Base-by-base conservation (phyloP, 306 rosid genomes). In the Clitoria ternatea region DNA sequence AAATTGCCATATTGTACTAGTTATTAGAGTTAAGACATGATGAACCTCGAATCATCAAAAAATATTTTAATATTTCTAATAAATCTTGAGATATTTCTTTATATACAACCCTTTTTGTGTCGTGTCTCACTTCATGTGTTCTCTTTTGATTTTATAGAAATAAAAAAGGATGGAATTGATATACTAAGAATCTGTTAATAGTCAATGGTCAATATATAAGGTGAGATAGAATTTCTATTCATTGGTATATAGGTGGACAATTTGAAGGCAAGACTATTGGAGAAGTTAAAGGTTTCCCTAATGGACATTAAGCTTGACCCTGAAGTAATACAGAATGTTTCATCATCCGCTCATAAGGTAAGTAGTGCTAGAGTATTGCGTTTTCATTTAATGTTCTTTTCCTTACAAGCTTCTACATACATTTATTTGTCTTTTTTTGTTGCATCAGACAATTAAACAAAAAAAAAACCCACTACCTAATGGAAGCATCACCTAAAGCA, bases 221-320 rank as follows among this genome's bases (percentile, higher is more conserved):
- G n/a, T n/a, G n/a, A n/a, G 79, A 64, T 47, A 45, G 49, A 40
- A 62, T 43, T 37, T 57, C 59, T 20, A 67, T 57, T 6, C 71
- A 18, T 80, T 79, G 79, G 73, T 77, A n/a, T n/a, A n/a, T n/a
- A 93, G 97, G 95, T 89, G 75, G 92, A 90, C 26, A 84, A 80
- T 77, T 79, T 90, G 78, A 90, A 87, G 77, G 87, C 67, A 73
- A 90, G 82, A 68, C 81, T 90, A 43, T 83, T 90, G n/a, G 92
- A 85, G 71, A 90, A 84, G 76, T 84, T 94, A 73, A 96, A 87
- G 74, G 87, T 85, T 59, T 85, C 93, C 32, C 67, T 86, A 61
- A 53, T 12, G 22, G 91, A 79, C 75, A 84, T 87, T 77, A 85
- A 83, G 66, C 77, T 94, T 35, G 81, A 76, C 74, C 80, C 89